Base-by-base conservation (phyloP, 2,329 filamentous ascomycete species). In the Botrytis hyacinthi region DNA sequence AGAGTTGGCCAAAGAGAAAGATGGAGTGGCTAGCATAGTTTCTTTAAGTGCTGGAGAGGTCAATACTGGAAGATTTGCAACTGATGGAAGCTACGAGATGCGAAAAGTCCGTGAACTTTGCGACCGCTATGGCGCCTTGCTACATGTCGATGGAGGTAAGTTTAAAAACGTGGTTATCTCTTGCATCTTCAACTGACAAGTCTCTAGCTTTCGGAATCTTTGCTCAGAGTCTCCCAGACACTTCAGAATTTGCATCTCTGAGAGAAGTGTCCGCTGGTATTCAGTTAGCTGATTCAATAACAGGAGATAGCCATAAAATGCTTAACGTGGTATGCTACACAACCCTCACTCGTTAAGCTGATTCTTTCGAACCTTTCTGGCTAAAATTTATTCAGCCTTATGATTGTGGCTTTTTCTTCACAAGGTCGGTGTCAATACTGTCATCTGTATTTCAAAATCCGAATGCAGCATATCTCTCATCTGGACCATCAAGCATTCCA, bases 361-460 rank as follows among this genome's bases (percentile, higher is more conserved):
- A 26, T 9, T 18, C 16, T 40, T 44, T 44, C 71, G 71, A 74
- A 67, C 26, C 10, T 44, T 63, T 37, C 63, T 66, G n/a, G 72
- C 63, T 71, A 32, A 35, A 20, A 22, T 35, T 18, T 10, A 26
- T n/a, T 14, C 26, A 79, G 78, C 95, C 95, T 0, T 98, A 98
- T 79, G 95, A 98, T 82, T 95, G 92, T 78, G 95, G 95, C 61
- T 92, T 98, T 82, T 97, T 97, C 86, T 88, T 97, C 78, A 93
- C 91, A 70, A 89, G 90, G 29, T 88, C 92, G 75, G 83, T 87
- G 12, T 78, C 83, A 4, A 84, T 89, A 20, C 87, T 91, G 1
- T 84, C 86, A 44, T 83, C 87, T 7, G 90, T 94, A 16, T 97
- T 95, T 82, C 86, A 88, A 74, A 98, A 98, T 82, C 89, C 93